These are phyloP conservation scores for Sphagnum magellanicum DNA, from an alignment of 228 moss, liverwort and hornwort species.

Conservation along the genomic window DNA sequence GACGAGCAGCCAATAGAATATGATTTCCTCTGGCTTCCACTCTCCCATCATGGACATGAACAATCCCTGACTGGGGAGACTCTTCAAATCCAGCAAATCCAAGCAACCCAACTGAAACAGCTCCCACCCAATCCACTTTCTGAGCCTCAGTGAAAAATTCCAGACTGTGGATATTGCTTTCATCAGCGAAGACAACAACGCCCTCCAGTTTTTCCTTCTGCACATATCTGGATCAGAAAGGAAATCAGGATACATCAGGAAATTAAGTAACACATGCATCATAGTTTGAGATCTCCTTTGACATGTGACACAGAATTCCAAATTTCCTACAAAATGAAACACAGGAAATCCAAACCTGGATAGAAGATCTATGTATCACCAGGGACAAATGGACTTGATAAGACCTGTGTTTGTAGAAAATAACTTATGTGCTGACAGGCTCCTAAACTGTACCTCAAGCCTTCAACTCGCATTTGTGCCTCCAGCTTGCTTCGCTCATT, in stretches of 20 bases:
- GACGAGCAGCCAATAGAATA: conserved; percentile 8
- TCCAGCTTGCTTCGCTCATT: conserved; percentile 62
- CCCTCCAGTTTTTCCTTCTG: conserved; percentile 68
- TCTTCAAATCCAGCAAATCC: conserved; percentile 35
- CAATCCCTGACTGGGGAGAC: conserved; percentile 10
- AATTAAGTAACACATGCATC: no score
- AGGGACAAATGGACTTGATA: no score
- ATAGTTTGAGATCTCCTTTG: no score
- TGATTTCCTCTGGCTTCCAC: conserved; percentile 1
- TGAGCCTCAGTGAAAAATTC: conserved; percentile 72
- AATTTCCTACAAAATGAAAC: no score
- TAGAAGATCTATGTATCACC: no score
- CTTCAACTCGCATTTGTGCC: conserved; percentile 57
- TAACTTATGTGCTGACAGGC: not conserved
- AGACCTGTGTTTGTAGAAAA: no score
- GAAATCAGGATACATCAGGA: not conserved
- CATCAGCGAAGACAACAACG: conserved; percentile 80
- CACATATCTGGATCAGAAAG: conserved; percentile 48
- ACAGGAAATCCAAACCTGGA: no score
- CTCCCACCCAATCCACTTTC: conserved; percentile 81
- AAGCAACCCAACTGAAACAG: conserved; percentile 74
- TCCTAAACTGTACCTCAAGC: conserved; percentile 52
- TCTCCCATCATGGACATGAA: conserved; percentile 7
- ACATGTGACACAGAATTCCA: no score
- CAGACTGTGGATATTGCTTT: conserved; percentile 77